phyloP scores from a whole-genome alignment of 2,329 filamentous ascomycete genomes.

The Aspergillus hiratsukae region DNA sequence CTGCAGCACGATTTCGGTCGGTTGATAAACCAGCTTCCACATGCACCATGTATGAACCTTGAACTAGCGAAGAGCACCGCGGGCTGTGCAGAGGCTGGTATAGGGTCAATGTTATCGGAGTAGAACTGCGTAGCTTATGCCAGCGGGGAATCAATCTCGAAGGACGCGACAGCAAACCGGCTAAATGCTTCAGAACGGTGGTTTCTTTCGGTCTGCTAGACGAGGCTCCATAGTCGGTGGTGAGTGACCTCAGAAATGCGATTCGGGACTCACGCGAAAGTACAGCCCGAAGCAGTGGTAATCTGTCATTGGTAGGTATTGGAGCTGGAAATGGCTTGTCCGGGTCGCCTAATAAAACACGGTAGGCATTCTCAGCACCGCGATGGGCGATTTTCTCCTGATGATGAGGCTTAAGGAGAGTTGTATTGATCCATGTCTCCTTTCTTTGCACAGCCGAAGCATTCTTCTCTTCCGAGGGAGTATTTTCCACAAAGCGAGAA shows the following conservation, averaged over 20 bases:
- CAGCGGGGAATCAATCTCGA: neutral
- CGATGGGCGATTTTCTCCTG: conserved; percentile 1
- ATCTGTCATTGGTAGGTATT: conserved; percentile 11
- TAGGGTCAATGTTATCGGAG: neutral
- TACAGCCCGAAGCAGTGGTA: conserved; percentile 8
- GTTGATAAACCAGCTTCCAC: neutral
- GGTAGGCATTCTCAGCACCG: neutral
- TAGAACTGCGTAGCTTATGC: neutral
- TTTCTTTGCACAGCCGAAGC: neutral
- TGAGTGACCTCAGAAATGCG: neutral
- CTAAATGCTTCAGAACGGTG: neutral
- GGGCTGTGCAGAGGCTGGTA: neutral
- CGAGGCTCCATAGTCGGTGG: neutral
- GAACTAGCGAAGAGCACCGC: neutral
- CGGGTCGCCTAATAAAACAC: conserved; percentile 5
- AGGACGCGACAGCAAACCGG: neutral
- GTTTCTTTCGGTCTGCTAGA: neutral
- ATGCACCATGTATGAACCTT: neutral
- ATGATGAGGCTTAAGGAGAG: neutral
- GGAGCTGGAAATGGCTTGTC: conserved; percentile 12
- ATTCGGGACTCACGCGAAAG: neutral
- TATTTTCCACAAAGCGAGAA: neutral
- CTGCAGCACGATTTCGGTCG: neutral
- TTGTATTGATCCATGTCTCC: conserved; percentile 2
- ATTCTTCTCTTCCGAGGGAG: neutral